A percentile compares a stretch with the other conserved stretches of the same genome.
These are phyloP conservation scores for Mycena capillaripes DNA, from an alignment of 768 basidiomycete genomes.

Conservation along the genomic window DNA sequence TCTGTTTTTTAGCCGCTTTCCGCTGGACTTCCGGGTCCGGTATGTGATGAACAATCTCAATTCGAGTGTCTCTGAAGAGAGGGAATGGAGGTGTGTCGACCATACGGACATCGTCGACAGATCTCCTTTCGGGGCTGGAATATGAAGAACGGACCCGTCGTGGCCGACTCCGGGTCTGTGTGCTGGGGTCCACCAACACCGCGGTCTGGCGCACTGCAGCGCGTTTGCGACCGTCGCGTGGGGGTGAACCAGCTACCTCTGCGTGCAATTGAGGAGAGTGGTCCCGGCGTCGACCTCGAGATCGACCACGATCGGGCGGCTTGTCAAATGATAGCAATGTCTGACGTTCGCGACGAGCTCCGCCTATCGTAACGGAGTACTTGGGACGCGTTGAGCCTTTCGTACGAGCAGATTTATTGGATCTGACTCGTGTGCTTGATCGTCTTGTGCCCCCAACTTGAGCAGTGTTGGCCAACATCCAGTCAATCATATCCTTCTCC, in stretches of 20 bases:
- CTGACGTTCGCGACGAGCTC: conserved; percentile 54
- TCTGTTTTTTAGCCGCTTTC: conserved; percentile 46
- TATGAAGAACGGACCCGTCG: conserved; percentile 15
- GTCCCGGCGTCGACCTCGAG: conserved; percentile 46
- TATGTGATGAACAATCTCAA: conserved; percentile 28
- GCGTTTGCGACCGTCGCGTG: neutral
- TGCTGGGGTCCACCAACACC: neutral
- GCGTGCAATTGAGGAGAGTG: neutral
- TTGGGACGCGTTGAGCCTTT: conserved; percentile 35
- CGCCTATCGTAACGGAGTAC: conserved; percentile 55
- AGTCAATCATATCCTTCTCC: conserved; percentile 72
- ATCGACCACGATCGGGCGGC: conserved; percentile 15
- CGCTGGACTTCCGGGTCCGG: conserved; percentile 30
- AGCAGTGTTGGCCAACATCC: conserved; percentile 71
- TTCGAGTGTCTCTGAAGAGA: neutral
- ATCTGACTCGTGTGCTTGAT: conserved; percentile 35
- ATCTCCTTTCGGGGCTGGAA: neutral
- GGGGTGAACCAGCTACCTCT: neutral
- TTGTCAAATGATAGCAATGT: conserved; percentile 45
- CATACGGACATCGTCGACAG: neutral
- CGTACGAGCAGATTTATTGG: conserved; percentile 23
- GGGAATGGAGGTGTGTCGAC: neutral
- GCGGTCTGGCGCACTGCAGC: neutral
- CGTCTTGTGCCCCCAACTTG: conserved; percentile 41
- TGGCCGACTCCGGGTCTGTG: neutral